Evolutionary conservation across 352 stramenopile species (phyloP).

Genomic region (Nothophytophthora sp.): DNA sequence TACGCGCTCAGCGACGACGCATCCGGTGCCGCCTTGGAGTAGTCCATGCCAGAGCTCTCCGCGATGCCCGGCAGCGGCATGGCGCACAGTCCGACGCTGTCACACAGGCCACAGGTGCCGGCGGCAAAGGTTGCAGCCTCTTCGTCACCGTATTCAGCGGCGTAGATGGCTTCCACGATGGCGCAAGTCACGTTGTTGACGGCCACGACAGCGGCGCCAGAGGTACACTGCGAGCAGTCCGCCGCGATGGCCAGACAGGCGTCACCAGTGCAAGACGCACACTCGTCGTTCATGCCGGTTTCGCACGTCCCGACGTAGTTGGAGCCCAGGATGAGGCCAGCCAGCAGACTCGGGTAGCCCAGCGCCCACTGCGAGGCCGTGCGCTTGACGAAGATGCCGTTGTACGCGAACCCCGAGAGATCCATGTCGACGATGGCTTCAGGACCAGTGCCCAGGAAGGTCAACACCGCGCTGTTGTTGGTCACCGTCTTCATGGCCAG

Average conservation of each 20-base stretch:
- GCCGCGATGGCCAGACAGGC: conserved; percentile 36
- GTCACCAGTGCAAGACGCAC: conserved; percentile 34
- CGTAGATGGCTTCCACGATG: conserved; percentile 43
- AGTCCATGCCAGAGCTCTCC: conserved; percentile 65
- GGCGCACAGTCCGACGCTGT: conserved; percentile 51
- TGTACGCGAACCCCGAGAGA: conserved; percentile 70
- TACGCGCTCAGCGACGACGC: conserved; percentile 40
- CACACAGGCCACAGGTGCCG: conserved; percentile 49
- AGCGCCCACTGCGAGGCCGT: conserved; percentile 65
- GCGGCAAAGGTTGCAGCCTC: conserved; percentile 37
- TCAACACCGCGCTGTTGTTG: conserved; percentile 37
- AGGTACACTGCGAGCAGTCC: conserved; percentile 40
- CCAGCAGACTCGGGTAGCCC: conserved; percentile 72
- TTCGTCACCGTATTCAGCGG: conserved; percentile 32
- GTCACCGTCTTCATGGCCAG: conserved; percentile 63
- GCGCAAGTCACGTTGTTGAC: conserved; percentile 47
- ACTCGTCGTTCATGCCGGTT: conserved; percentile 43
- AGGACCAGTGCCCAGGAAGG: conserved; percentile 33
- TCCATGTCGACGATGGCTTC: conserved; percentile 41
- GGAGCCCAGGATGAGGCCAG: conserved; percentile 51
- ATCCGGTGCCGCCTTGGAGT: conserved; percentile 33
- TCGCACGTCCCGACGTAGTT: conserved; percentile 57
- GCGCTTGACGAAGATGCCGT: conserved; percentile 66
- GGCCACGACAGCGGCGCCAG: conserved; percentile 36
- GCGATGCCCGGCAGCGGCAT: conserved; percentile 56